A percentile compares a stretch with the other conserved stretches of the same genome.
Conservation (phyloP, 2,329 filamentous ascomycete species). For the Diplodia seriata region DNA sequence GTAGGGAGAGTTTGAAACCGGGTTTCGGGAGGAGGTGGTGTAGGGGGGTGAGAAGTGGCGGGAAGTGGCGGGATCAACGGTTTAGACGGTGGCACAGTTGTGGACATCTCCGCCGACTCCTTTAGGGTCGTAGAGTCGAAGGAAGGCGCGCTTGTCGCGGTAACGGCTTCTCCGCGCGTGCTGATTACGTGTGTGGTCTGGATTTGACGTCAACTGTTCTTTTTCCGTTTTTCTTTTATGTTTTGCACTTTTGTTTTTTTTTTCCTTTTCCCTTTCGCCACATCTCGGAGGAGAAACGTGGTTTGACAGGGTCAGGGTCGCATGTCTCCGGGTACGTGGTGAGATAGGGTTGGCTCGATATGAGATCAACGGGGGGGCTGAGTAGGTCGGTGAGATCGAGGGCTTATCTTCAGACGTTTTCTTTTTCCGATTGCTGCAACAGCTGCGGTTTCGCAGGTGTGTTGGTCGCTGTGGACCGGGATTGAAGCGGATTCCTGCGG, state of each 20-base stretch:
- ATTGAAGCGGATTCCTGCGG: not conserved
- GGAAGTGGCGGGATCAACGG: not conserved
- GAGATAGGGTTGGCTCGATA: not conserved
- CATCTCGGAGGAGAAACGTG: not conserved
- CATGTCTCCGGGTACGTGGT: not conserved
- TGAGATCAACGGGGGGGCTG: not conserved
- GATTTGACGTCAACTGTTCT: no score
- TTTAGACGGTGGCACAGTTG: not conserved
- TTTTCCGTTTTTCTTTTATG: no score
- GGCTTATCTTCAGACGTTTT: not conserved
- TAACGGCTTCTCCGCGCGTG: no score
- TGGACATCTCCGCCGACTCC: not conserved
- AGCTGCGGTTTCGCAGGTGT: slow-evolving; percentile 6
- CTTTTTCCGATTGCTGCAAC: not conserved
- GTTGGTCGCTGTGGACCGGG: not conserved
- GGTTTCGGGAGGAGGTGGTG: not conserved
- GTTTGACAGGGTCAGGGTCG: not conserved
- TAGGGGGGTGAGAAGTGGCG: no score
- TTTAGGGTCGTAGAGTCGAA: no score
- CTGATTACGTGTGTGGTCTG: no score
- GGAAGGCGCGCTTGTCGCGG: no score
- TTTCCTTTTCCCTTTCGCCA: not conserved
- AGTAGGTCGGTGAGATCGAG: not conserved
- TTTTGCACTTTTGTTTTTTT: not conserved
- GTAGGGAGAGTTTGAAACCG: not conserved